Percentiles rank a stretch among this genome's conserved stretches.
Evolutionary conservation across 805 yeast genomes (phyloP).

Genomic region (Metschnikowia proteae): DNA sequence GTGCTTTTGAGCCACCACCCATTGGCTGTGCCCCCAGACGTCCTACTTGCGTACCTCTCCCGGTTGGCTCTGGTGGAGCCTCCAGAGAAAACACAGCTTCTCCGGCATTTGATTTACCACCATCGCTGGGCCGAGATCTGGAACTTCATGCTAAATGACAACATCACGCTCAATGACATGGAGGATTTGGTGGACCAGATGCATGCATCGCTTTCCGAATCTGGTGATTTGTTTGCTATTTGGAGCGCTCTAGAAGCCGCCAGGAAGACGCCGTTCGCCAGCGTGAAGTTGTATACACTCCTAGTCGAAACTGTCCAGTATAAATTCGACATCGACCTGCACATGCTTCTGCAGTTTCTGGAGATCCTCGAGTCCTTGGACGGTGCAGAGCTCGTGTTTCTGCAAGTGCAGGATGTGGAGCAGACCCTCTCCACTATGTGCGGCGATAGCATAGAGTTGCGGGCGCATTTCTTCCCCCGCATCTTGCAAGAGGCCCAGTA

Average conservation of each 20-base stretch:
- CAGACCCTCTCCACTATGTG: not conserved
- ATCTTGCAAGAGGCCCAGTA: not conserved
- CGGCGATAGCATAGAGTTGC: not conserved
- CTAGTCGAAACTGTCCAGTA: conserved; percentile 21
- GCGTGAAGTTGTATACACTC: conserved; percentile 14
- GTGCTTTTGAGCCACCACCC: conserved; percentile 33
- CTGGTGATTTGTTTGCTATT: conserved; percentile 24
- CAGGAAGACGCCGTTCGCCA: conserved; percentile 8
- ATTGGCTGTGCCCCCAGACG: conserved; percentile 26
- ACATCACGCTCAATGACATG: conserved; percentile 31
- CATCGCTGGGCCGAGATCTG: conserved; percentile 29
- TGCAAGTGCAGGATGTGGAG: not conserved
- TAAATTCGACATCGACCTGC: conserved; percentile 8
- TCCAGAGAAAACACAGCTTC: conserved; percentile 20
- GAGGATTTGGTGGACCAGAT: conserved; percentile 35
- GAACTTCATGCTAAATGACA: conserved; percentile 25
- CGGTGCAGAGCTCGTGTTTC: not conserved
- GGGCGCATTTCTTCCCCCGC: not conserved
- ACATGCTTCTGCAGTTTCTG: not conserved
- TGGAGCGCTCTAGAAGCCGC: conserved; percentile 25
- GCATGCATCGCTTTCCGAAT: conserved; percentile 14
- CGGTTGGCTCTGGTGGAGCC: conserved; percentile 16
- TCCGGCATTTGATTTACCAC: conserved; percentile 31
- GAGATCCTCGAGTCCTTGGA: not conserved
- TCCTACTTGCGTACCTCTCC: conserved; percentile 19